A percentile compares a stretch with the other conserved stretches of the same genome.
phyloP scores from a whole-genome alignment of 176 grass and related monocot species.

The Dendrocalamus sinicus region DNA sequence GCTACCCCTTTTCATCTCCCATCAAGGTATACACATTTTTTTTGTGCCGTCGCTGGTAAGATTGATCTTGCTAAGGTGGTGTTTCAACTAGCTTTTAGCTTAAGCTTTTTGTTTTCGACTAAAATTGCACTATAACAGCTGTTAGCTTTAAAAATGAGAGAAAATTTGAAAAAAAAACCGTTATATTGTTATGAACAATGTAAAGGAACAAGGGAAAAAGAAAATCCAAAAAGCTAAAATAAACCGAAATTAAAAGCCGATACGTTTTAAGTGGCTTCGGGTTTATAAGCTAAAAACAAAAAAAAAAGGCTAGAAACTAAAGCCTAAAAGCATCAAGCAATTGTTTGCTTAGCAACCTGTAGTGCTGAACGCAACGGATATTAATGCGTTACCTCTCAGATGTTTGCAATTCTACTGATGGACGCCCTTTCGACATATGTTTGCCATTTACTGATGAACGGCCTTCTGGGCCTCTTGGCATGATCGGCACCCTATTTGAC shows the following conservation, averaged over 20 bases:
- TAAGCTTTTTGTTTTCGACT: no score
- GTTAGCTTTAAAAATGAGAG: no score
- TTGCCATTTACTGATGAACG: neutral
- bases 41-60: neutral
- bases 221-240: no score
- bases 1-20: neutral
- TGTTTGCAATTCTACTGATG: neutral
- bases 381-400: neutral
- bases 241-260: no score
- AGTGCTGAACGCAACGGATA: neutral
- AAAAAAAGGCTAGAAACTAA: no score
- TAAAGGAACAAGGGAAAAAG: no score
- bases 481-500: neutral
- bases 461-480: neutral
- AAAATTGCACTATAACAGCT: accelerated
- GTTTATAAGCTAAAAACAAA: no score
- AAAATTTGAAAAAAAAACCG: no score
- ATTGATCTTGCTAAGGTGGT: neutral
- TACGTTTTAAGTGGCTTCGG: no score
- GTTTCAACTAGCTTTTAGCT: no score
- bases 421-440: no score
- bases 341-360: neutral
- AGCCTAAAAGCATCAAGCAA: neutral
- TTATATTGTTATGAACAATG: no score
- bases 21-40: neutral